Percentiles rank a stretch among this genome's conserved stretches.
Evolutionary conservation across 345 rosid genomes (phyloP).

Genomic region (Syzygium oleosum): DNA sequence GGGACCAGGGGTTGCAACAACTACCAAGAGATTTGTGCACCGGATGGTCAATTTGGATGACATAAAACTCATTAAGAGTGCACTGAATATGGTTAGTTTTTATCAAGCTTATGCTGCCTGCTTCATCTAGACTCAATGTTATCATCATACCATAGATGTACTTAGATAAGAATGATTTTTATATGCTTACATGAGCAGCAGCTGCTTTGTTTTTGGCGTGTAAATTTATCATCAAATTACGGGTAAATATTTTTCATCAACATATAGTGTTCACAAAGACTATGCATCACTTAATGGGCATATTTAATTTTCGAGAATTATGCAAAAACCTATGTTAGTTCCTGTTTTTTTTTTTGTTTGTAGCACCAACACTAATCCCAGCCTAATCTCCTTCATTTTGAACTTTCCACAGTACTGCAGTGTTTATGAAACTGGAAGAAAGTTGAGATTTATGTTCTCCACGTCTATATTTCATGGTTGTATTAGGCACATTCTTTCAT

Average conservation of each 20-base stretch:
- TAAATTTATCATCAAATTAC: not conserved
- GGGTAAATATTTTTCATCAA: not conserved
- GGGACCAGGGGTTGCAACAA: slow-evolving; percentile 2
- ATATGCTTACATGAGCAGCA: not conserved
- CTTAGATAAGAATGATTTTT: not conserved
- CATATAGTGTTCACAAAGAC: not conserved
- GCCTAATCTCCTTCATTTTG: not conserved
- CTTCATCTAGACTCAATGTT: not conserved
- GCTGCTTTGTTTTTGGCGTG: not conserved
- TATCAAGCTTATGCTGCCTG: not conserved
- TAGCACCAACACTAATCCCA: not conserved
- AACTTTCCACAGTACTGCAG: not conserved
- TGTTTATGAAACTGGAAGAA: not conserved
- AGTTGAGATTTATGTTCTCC: not conserved
- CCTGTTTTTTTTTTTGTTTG: not conserved
- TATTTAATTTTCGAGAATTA: not conserved
- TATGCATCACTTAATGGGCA: not conserved
- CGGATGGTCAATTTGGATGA: slow-evolving; percentile 51
- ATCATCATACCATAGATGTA: not conserved
- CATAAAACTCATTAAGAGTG: slow-evolving; percentile 33
- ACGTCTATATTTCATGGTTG: not conserved
- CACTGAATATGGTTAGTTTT: slow-evolving; percentile 4
- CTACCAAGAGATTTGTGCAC: slow-evolving; percentile 35
- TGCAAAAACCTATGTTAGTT: not conserved
- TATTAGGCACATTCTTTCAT: not conserved